These are phyloP conservation scores for Orobanche coerulescens DNA, from an alignment of 257 asterid species.

Conservation along the genomic window DNA sequence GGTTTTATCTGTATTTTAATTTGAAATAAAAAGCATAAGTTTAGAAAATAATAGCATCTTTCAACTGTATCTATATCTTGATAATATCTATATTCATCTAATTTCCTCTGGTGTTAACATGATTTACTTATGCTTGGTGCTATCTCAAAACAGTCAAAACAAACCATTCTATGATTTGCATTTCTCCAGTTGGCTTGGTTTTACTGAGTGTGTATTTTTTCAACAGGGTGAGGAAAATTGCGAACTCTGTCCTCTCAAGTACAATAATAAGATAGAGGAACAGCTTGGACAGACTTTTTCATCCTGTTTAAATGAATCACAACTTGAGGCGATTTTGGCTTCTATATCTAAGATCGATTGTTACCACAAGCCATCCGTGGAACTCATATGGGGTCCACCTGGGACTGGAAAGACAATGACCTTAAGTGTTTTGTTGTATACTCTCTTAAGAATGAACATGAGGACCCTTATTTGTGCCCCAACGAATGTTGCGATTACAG, in stretches of 20 bases:
- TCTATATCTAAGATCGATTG: conserved; percentile 20
- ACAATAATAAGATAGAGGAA: conserved; percentile 6
- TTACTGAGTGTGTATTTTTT: background rate
- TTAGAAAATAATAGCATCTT: background rate
- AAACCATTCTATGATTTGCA: background rate
- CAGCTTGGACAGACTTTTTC: conserved; percentile 13
- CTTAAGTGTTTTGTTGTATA: conserved; percentile 32
- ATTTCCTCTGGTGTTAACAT: background rate
- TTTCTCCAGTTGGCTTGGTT: background rate
- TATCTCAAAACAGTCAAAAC: background rate
- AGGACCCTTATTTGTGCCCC: conserved; percentile 57
- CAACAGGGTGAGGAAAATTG: conserved; percentile 30
- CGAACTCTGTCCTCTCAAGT: conserved; percentile 17
- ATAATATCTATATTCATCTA: background rate
- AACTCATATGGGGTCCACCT: conserved; percentile 60
- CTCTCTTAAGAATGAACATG: conserved; percentile 31
- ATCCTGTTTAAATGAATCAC: conserved; percentile 36
- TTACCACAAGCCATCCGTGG: conserved; percentile 27
- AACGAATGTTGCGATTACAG: conserved; percentile 50
- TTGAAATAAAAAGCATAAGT: background rate
- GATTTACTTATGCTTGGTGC: background rate
- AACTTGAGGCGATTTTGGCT: conserved; percentile 31
- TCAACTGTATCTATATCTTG: background rate
- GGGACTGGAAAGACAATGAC: conserved; percentile 60
- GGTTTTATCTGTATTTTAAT: background rate